These are phyloP conservation scores for Trichoderma polysporum DNA, from an alignment of 2,329 filamentous ascomycete genomes.

Conservation along the genomic window DNA sequence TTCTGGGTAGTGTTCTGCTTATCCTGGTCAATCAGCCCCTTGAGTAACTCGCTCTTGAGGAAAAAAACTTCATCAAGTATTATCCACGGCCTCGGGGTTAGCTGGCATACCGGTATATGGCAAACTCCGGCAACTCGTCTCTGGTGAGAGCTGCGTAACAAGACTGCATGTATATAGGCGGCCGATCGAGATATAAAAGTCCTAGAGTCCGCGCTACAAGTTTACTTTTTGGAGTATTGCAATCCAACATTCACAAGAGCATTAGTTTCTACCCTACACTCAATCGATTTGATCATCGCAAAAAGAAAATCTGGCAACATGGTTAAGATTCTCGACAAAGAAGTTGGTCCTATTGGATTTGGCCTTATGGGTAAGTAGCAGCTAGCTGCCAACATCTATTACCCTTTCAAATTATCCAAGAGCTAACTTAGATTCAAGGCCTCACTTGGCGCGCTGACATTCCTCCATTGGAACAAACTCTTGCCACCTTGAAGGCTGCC, in stretches of 20 bases:
- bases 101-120: not conserved
- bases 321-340: constrained; percentile 40
- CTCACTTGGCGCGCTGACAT: constrained; percentile 46
- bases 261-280: not conserved
- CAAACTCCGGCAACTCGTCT: not conserved
- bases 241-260: not conserved
- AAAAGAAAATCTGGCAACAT: not conserved
- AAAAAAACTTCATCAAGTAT: not conserved
- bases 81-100: not conserved
- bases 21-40: not conserved
- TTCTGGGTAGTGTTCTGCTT: not conserved
- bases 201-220: not conserved
- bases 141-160: not conserved
- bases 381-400: constrained; percentile 20
- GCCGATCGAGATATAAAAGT: not conserved
- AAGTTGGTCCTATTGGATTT: constrained; percentile 52
- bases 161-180: not conserved
- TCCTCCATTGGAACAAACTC: constrained; percentile 47
- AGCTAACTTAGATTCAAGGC: constrained; percentile 30
- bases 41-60: not conserved
- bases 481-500: constrained; percentile 56
- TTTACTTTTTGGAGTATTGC: not conserved
- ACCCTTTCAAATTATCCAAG: not conserved
- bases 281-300: too few relatives aligned
- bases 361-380: constrained; percentile 52